These are phyloP conservation scores for Emydomyces testavorans DNA, from an alignment of 2,329 filamentous ascomycete genomes.

Conservation along the genomic window DNA sequence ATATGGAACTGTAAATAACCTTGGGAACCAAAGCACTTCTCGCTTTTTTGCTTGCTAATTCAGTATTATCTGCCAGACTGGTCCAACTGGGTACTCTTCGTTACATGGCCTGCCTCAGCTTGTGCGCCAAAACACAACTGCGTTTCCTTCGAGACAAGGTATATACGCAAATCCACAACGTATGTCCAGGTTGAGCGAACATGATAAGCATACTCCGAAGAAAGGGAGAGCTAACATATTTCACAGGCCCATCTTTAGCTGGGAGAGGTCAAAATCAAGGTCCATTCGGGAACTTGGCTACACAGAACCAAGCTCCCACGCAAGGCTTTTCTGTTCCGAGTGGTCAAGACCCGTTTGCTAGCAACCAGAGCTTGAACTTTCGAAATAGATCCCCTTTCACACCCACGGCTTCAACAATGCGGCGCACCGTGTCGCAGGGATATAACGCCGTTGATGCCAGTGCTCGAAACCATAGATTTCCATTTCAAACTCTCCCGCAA, in stretches of 20 bases:
- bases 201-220: neutral
- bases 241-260: neutral
- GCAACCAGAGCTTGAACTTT: neutral
- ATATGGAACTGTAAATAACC: neutral
- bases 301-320: neutral
- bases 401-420: neutral
- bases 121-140: neutral
- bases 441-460: neutral
- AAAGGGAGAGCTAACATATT: neutral
- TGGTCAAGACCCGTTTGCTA: neutral
- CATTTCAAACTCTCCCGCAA: neutral
- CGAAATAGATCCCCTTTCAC: neutral
- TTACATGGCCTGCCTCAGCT: conserved; percentile 3
- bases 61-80: neutral
- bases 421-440: neutral
- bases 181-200: neutral
- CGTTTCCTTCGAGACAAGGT: neutral
- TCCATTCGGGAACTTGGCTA: neutral
- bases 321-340: neutral
- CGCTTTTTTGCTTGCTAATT: neutral
- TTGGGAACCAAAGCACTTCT: neutral
- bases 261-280: neutral
- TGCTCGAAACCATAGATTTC: neutral
- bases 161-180: neutral
- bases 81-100: conserved; percentile 1